phyloP scores from a whole-genome alignment of 305 asterid genomes.

The Plantago coronopus region DNA sequence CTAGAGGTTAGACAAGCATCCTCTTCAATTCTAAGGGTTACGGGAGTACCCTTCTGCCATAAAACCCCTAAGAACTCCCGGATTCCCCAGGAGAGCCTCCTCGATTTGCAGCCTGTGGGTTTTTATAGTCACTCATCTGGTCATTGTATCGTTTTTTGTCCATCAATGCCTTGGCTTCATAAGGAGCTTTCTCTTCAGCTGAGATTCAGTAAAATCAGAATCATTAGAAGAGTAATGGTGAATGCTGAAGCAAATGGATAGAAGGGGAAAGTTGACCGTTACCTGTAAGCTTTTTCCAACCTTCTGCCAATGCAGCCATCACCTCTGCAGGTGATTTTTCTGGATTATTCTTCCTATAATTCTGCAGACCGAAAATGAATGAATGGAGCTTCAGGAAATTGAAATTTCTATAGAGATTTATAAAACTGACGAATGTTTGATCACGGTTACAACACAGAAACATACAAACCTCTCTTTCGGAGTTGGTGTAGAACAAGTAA shows the following conservation, averaged over 20 bases:
- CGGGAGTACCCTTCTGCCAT: too few species aligned
- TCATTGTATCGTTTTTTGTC: slow-evolving; percentile 77
- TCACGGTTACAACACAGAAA: not conserved
- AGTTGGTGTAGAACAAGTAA: slow-evolving; percentile 81
- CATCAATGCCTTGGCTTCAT: slow-evolving; percentile 75
- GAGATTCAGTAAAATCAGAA: slow-evolving; percentile 23
- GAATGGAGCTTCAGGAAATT: not conserved
- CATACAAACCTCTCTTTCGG: slow-evolving; percentile 78
- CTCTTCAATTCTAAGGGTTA: not conserved
- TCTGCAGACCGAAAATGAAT: slow-evolving; percentile 35
- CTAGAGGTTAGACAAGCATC: not conserved
- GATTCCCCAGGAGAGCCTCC: slow-evolving; percentile 60
- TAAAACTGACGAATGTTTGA: not conserved
- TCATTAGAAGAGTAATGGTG: not conserved
- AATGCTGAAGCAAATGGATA: not conserved
- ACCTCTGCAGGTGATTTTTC: slow-evolving; percentile 66
- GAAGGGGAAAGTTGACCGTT: not conserved
- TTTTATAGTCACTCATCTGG: slow-evolving; percentile 64
- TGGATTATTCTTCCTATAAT: slow-evolving; percentile 67
- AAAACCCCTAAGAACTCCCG: slow-evolving; percentile 49
- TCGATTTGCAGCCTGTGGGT: slow-evolving; percentile 40
- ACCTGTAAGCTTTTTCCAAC: slow-evolving; percentile 94
- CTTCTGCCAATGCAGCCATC: slow-evolving; percentile 80
- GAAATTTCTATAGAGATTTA: not conserved
- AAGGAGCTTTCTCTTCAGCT: slow-evolving; percentile 89